Percentiles rank a stretch among this genome's conserved stretches.
Conservation (phyloP, 2,329 filamentous ascomycete species). For the Cytospora piceicola region DNA sequence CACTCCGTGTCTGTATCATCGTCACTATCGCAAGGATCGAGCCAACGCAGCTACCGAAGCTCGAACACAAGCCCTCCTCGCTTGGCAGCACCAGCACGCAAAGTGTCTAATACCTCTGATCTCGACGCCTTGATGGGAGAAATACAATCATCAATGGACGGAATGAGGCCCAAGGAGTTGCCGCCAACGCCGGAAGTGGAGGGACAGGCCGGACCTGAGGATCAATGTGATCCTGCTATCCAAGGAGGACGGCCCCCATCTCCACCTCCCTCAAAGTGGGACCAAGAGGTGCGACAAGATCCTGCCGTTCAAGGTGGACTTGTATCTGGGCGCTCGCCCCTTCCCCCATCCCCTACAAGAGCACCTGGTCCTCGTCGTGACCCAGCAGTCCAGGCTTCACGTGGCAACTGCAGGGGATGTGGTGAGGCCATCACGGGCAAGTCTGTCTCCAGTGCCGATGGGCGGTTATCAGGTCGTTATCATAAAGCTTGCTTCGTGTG, state of each 20-base stretch:
- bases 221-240: slow-evolving; percentile 41
- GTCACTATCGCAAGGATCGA: slow-evolving; percentile 54
- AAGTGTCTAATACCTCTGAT: slow-evolving; percentile 49
- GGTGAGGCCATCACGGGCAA: slow-evolving; percentile 79
- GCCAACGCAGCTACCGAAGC: slow-evolving; percentile 59
- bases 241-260: slow-evolving; percentile 29
- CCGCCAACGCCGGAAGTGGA: slow-evolving; percentile 40
- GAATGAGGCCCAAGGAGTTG: slow-evolving; percentile 40
- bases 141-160: slow-evolving; percentile 55
- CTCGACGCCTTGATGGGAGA: slow-evolving; percentile 61
- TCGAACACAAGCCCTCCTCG: slow-evolving; percentile 61
- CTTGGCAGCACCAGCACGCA: slow-evolving; percentile 43
- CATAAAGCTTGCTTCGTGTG: slow-evolving; percentile 96
- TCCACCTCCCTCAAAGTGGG: slow-evolving; percentile 20
- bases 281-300: slow-evolving; percentile 37
- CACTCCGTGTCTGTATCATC: slow-evolving; percentile 68
- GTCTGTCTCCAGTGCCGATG: slow-evolving; percentile 91
- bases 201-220: slow-evolving; percentile 27
- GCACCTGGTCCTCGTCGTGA: slow-evolving; percentile 42
- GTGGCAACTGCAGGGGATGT: slow-evolving; percentile 85
- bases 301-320: slow-evolving; percentile 35
- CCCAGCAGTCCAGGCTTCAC: slow-evolving; percentile 47
- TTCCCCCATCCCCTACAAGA: slow-evolving; percentile 25
- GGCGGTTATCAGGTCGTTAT: slow-evolving; percentile 87
- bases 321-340: slow-evolving; percentile 3